A percentile compares a stretch with the other conserved stretches of the same genome.
Conservation (phyloP, 352 stramenopile genomes). For the Phytophthora constricta region DNA sequence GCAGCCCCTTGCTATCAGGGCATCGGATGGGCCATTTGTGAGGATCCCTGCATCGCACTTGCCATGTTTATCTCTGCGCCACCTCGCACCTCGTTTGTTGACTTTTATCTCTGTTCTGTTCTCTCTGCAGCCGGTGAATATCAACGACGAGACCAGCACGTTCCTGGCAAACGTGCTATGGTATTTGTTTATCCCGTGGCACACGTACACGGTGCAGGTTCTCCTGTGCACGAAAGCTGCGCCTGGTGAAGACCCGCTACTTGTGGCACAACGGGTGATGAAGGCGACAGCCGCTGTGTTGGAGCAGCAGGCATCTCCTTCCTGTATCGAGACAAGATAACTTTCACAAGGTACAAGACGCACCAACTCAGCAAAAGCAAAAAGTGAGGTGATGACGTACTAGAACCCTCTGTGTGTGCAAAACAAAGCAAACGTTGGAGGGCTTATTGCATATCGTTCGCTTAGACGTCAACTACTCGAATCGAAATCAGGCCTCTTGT, state of each 20-base stretch:
- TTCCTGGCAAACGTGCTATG: slow-evolving; percentile 77
- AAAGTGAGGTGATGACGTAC: slow-evolving; percentile 28
- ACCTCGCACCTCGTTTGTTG: background rate
- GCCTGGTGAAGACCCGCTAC: slow-evolving; percentile 53
- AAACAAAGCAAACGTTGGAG: background rate
- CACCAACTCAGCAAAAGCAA: slow-evolving; percentile 61
- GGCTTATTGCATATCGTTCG: no score
- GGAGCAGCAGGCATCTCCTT: slow-evolving; percentile 65
- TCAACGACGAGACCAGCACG: slow-evolving; percentile 82
- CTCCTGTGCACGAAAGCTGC: slow-evolving; percentile 46
- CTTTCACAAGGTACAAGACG: slow-evolving; percentile 63
- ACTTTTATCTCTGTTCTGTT: background rate
- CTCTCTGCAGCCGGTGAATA: slow-evolving; percentile 65
- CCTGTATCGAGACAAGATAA: slow-evolving; percentile 78
- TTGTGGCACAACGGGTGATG: slow-evolving; percentile 72
- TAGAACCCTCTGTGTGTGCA: background rate
- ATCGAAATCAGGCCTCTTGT: no score
- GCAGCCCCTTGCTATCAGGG: slow-evolving; percentile 69
- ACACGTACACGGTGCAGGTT: slow-evolving; percentile 70
- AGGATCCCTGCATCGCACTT: slow-evolving; percentile 12
- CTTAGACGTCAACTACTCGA: no score
- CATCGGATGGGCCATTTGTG: slow-evolving; percentile 72
- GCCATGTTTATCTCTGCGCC: background rate
- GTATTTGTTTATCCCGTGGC: slow-evolving; percentile 77
- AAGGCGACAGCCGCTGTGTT: slow-evolving; percentile 52